A percentile compares a stretch with the other conserved stretches of the same genome.
phyloP scores from a whole-genome alignment of 108 stramenopile genomes.

The Cyclotella kingstonii region DNA sequence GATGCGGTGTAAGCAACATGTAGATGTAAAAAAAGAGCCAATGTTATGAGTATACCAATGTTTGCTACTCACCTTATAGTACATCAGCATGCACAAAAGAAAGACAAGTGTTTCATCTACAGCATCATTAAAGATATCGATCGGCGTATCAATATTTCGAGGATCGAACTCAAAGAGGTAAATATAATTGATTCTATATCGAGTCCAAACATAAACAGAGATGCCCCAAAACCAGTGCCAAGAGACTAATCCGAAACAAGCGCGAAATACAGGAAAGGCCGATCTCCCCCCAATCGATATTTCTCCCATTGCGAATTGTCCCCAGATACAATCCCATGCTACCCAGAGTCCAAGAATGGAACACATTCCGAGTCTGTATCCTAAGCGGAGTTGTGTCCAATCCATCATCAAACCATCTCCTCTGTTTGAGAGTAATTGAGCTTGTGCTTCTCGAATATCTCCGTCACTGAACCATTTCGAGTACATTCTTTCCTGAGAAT shows the following conservation, averaged over 20 bases:
- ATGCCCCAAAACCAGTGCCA: slow-evolving; percentile 94
- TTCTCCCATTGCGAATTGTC: slow-evolving; percentile 53
- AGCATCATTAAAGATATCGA: slow-evolving; percentile 80
- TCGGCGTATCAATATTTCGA: slow-evolving; percentile 62
- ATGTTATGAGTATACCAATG: not conserved
- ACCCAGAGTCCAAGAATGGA: slow-evolving; percentile 88
- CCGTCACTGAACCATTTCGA: slow-evolving; percentile 89
- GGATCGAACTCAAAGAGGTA: slow-evolving; percentile 90
- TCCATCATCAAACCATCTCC: slow-evolving; percentile 91
- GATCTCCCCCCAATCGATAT: slow-evolving; percentile 78
- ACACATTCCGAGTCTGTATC: slow-evolving; percentile 92
- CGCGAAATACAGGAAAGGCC: slow-evolving; percentile 91
- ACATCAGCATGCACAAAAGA: slow-evolving; percentile 63
- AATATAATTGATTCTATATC: slow-evolving; percentile 87
- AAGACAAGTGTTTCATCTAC: slow-evolving; percentile 84
- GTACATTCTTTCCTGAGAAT: slow-evolving; percentile 53
- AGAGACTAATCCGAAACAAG: slow-evolving; percentile 81
- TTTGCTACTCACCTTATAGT: slow-evolving; percentile 57
- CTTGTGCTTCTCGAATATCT: slow-evolving; percentile 78
- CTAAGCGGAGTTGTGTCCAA: slow-evolving; percentile 87
- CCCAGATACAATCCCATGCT: slow-evolving; percentile 93
- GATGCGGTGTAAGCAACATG: not conserved
- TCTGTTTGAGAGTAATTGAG: slow-evolving; percentile 85
- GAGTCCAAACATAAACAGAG: slow-evolving; percentile 81
- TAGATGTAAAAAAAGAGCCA: not conserved